Evolutionary conservation across 768 basidiomycete genomes (phyloP).

Genomic region (Termitomyces sp.): DNA sequence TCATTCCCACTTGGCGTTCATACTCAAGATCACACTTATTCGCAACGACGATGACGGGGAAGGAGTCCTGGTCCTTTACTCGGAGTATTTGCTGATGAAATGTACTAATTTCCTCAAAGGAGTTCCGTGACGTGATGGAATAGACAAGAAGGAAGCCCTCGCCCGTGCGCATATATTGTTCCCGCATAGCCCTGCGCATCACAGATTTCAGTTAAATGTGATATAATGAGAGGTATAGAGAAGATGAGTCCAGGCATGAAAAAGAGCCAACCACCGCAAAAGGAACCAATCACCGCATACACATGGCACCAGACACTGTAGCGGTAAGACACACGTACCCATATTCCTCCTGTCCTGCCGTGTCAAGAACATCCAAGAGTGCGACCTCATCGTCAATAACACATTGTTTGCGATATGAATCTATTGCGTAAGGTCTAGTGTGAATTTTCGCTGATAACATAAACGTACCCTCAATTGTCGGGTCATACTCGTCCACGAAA

Average conservation of each 20-base stretch:
- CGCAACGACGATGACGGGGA: constrained; percentile 96
- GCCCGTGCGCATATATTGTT: constrained; percentile 98
- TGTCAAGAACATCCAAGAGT: constrained; percentile 92
- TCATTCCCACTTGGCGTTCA: constrained; percentile 93
- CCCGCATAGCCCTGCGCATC: constrained; percentile 82
- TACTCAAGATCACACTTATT: constrained; percentile 97
- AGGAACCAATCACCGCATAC: neutral
- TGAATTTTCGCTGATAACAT: neutral
- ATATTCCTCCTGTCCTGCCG: constrained; percentile 98
- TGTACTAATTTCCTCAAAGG: constrained; percentile 93
- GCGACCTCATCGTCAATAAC: constrained; percentile 99
- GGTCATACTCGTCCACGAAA: constrained; percentile 91
- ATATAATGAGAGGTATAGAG: neutral
- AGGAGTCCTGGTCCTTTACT: constrained; percentile 93
- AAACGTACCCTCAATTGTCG: constrained; percentile 82
- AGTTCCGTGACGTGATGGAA: constrained; percentile 95
- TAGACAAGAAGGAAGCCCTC: constrained; percentile 98
- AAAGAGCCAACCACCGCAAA: neutral
- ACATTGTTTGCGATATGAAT: constrained; percentile 96
- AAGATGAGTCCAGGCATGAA: neutral
- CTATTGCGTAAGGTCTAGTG: constrained; percentile 29
- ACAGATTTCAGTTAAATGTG: constrained; percentile 1
- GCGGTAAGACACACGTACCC: constrained; percentile 50
- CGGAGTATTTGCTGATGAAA: constrained; percentile 96
- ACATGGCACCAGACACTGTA: constrained; percentile 1